Evolutionary conservation across 495 filamentous ascomycete genomes (phyloP).

Genomic region (Penicillium mononematosum): DNA sequence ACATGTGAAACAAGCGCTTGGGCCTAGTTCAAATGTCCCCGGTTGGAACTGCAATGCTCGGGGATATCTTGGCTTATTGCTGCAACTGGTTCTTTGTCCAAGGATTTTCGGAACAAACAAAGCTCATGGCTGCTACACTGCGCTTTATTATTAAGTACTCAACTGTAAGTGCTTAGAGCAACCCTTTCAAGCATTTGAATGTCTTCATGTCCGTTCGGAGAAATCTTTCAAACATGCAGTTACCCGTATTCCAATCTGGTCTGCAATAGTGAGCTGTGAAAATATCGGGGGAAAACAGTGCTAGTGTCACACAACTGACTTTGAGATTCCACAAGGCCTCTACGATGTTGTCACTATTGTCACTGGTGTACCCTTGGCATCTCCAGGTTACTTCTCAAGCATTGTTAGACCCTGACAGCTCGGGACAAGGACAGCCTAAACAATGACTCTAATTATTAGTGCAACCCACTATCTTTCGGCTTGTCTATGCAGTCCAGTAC

Average conservation of each 20-base stretch:
- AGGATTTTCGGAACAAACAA: not conserved
- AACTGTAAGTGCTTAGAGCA: not conserved
- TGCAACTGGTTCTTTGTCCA: constrained; percentile 1
- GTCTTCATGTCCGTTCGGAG: not conserved
- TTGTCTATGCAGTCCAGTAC: not conserved
- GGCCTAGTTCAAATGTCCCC: not conserved
- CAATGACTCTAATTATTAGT: not conserved
- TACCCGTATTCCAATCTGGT: not conserved
- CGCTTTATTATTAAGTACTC: not conserved
- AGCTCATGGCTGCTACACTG: not conserved
- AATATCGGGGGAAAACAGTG: constrained; percentile 6
- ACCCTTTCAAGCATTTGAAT: constrained; percentile 1
- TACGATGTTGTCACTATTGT: not conserved
- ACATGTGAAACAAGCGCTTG: constrained; percentile 1
- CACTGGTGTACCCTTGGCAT: not conserved
- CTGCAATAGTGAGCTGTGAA: constrained; percentile 1
- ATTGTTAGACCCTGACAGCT: not conserved
- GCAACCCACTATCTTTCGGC: not conserved
- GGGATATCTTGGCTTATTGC: not conserved
- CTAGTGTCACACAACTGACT: constrained; percentile 4
- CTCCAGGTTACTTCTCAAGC: not conserved
- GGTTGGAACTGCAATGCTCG: constrained; percentile 3
- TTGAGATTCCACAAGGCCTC: not conserved
- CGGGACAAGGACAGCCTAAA: not conserved
- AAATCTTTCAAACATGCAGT: not conserved